phyloP scores from a whole-genome alignment of 129 eudicot species.

The Centrapalus pauciflorus region DNA sequence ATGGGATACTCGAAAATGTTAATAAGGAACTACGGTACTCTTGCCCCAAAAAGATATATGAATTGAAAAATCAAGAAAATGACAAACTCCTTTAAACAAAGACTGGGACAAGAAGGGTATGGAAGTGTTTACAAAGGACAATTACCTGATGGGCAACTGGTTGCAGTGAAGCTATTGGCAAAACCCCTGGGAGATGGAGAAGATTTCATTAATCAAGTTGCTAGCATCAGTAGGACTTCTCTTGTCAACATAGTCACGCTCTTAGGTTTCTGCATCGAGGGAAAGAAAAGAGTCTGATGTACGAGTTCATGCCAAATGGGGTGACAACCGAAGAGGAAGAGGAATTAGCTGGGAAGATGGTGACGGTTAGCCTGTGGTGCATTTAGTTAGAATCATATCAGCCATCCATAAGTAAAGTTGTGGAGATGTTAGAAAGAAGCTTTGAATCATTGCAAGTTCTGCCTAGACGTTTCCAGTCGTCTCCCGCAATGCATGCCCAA shows the following conservation, averaged over 20 bases:
- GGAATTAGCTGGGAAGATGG: slow-evolving; percentile 40
- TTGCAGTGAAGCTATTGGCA: slow-evolving; percentile 24
- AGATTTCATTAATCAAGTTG: slow-evolving; percentile 26
- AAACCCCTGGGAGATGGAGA: slow-evolving; percentile 8
- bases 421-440: slow-evolving; percentile 23
- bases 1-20: not conserved
- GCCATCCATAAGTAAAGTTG: slow-evolving; percentile 14
- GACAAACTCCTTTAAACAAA: slow-evolving; percentile 16
- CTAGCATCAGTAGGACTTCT: slow-evolving; percentile 26
- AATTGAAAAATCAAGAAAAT: slow-evolving; percentile 24
- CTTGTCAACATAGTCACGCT: slow-evolving; percentile 25
- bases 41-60: slow-evolving; percentile 18
- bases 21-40: not conserved
- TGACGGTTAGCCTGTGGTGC: slow-evolving; percentile 58
- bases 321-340: slow-evolving; percentile 25
- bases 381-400: slow-evolving; percentile 29
- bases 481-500: not conserved
- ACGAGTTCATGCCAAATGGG: slow-evolving; percentile 18
- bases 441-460: slow-evolving; percentile 19
- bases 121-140: slow-evolving; percentile 22
- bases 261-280: slow-evolving; percentile 16
- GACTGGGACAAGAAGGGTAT: slow-evolving; percentile 18
- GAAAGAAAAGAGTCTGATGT: slow-evolving; percentile 12
- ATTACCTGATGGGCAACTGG: slow-evolving; percentile 8
- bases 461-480: slow-evolving; percentile 13